Percentiles rank a stretch among this genome's conserved stretches.
These are phyloP conservation scores for Pichia terricola DNA, from an alignment of 1,139 yeast species.

Conservation along the genomic window DNA sequence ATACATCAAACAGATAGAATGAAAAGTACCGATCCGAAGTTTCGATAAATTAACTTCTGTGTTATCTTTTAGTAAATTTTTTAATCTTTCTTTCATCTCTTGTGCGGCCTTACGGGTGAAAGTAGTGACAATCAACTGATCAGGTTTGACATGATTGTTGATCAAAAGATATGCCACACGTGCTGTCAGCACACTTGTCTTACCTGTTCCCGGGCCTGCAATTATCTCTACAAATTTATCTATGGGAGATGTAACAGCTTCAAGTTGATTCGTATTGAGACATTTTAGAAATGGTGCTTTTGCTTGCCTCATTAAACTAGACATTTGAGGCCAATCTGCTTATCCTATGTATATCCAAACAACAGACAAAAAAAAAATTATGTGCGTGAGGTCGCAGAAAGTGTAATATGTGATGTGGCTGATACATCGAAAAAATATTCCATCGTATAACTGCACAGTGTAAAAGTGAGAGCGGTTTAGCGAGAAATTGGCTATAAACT, in stretches of 20 bases:
- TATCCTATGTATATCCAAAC: no score
- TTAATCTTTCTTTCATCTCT: conserved; percentile 64
- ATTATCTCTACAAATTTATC: conserved; percentile 58
- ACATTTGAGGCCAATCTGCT: background rate
- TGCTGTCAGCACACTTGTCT: conserved; percentile 72
- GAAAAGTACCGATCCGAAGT: conserved; percentile 77
- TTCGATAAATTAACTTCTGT: conserved; percentile 31
- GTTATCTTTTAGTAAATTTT: conserved; percentile 28
- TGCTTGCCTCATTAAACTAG: background rate
- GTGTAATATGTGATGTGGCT: no score
- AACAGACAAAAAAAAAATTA: no score
- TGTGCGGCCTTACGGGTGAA: conserved; percentile 86
- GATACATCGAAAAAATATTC: no score
- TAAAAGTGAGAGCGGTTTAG: no score
- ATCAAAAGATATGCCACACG: conserved; percentile 65
- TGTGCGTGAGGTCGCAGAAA: no score
- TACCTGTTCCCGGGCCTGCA: conserved; percentile 89
- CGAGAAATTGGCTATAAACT: no score
- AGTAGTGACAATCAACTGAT: conserved; percentile 68
- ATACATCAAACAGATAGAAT: conserved; percentile 61
- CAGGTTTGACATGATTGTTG: conserved; percentile 43
- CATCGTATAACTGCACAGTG: no score
- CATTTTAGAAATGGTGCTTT: conserved; percentile 11
- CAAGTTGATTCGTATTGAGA: conserved; percentile 48
- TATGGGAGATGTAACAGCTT: conserved; percentile 51